phyloP scores from a whole-genome alignment of 306 rosid species.

The Malus asiatica region DNA sequence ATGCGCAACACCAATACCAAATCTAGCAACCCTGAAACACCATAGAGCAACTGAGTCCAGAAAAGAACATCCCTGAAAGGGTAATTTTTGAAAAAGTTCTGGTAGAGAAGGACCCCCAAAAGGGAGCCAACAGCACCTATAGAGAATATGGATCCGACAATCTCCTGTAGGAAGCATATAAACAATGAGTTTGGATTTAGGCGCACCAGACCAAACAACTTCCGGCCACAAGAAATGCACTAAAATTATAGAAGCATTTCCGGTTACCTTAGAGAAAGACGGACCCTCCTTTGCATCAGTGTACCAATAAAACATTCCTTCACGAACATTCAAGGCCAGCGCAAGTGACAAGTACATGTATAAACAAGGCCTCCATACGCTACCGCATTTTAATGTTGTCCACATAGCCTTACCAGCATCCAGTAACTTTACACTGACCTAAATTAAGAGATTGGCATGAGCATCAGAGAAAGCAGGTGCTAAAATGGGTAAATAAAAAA shows the following conservation, averaged over 20 bases:
- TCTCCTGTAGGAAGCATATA: conserved; percentile 49
- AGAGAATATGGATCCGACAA: conserved; percentile 75
- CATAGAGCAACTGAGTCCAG: conserved; percentile 80
- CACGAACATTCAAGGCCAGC: conserved; percentile 68
- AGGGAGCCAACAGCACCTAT: conserved; percentile 80
- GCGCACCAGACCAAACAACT: neutral
- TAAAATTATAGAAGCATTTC: conserved; percentile 6
- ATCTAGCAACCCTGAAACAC: conserved; percentile 85
- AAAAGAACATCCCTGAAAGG: conserved; percentile 77
- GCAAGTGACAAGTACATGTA: conserved; percentile 80
- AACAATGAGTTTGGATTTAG: neutral
- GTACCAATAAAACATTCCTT: conserved; percentile 95
- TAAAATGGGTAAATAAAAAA: neutral
- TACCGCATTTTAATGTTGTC: conserved; percentile 64
- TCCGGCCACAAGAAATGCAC: neutral
- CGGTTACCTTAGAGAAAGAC: conserved; percentile 59
- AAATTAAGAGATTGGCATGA: conserved; percentile 1
- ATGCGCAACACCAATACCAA: conserved; percentile 54
- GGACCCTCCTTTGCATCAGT: conserved; percentile 86
- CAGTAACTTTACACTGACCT: conserved; percentile 64
- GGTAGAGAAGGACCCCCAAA: conserved; percentile 77
- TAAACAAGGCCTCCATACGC: conserved; percentile 84
- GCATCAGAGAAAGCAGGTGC: neutral
- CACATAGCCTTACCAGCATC: conserved; percentile 72
- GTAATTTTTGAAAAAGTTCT: conserved; percentile 63